These are phyloP conservation scores for Drosera capensis DNA, from an alignment of 148 eudicot species.

Conservation along the genomic window DNA sequence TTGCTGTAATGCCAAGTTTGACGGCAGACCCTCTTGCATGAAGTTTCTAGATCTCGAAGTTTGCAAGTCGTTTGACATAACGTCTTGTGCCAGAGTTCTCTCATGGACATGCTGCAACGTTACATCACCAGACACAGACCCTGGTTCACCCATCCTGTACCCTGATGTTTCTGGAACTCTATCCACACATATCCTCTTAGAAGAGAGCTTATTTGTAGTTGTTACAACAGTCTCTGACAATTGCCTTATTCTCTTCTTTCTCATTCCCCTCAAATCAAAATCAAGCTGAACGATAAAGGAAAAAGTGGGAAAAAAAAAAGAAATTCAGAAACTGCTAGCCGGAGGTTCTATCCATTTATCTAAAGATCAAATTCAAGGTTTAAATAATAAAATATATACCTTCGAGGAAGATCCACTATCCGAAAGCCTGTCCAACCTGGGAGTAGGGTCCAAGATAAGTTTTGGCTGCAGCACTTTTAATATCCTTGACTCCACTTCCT, in stretches of 20 bases:
- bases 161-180: constrained; percentile 49
- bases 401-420: constrained; percentile 25
- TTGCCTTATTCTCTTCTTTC: constrained; percentile 58
- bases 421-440: constrained; percentile 66
- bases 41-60: constrained; percentile 19
- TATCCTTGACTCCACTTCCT: constrained; percentile 96
- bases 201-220: constrained; percentile 32
- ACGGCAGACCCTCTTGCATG: constrained; percentile 22
- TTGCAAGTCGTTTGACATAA: constrained; percentile 20
- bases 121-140: constrained; percentile 20
- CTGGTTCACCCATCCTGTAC: constrained; percentile 39
- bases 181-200: constrained; percentile 57
- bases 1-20: constrained; percentile 22
- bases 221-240: constrained; percentile 43
- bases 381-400: constrained; percentile 33
- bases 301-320: no score
- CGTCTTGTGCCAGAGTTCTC: constrained; percentile 34
- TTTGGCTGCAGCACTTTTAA: constrained; percentile 80
- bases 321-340: constrained; percentile 6
- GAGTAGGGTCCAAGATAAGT: constrained; percentile 74
- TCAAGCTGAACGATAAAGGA: constrained; percentile 45
- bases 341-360: constrained; percentile 7
- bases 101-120: constrained; percentile 38
- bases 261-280: constrained; percentile 36
- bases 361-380: constrained; percentile 4